A percentile compares a stretch with the other conserved stretches of the same genome.
phyloP scores from a whole-genome alignment of 768 basidiomycete genomes.

The Hericium rajendrae region DNA sequence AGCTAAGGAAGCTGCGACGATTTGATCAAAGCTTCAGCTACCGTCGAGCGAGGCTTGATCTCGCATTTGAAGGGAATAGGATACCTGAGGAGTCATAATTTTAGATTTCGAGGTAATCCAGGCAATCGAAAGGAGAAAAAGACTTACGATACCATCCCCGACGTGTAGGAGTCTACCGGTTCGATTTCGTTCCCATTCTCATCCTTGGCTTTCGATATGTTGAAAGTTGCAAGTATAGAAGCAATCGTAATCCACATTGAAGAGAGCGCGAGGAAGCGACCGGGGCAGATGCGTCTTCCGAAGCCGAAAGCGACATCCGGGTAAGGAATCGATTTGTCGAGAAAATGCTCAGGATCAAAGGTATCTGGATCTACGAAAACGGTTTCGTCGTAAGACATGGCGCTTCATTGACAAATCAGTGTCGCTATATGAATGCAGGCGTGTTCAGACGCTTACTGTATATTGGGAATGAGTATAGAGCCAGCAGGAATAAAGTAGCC shows the following conservation, averaged over 20 bases:
- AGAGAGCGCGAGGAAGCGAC: slow-evolving; percentile 13
- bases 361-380: slow-evolving; percentile 19
- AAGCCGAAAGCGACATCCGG: slow-evolving; percentile 10
- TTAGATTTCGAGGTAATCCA: neutral
- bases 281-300: slow-evolving; percentile 8
- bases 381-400: slow-evolving; percentile 19
- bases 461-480: neutral
- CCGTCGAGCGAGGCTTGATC: neutral
- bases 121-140: slow-evolving; percentile 5
- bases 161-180: slow-evolving; percentile 6
- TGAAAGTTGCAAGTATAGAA: slow-evolving; percentile 9
- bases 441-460: neutral
- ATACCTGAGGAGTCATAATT: neutral
- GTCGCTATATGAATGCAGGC: neutral
- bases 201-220: slow-evolving; percentile 10
- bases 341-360: slow-evolving; percentile 23
- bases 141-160: slow-evolving; percentile 13
- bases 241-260: slow-evolving; percentile 12
- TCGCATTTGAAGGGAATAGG: neutral
- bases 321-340: neutral
- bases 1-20: no score
- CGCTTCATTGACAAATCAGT: slow-evolving; percentile 1
- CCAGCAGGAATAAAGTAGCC: neutral
- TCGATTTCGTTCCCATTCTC: slow-evolving; percentile 10
- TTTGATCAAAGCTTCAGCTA: neutral